Evolutionary conservation across 2,329 filamentous ascomycete species (phyloP), one percentile per base, ranked within the genome.

Genomic region (Xylogone sp.): DNA sequence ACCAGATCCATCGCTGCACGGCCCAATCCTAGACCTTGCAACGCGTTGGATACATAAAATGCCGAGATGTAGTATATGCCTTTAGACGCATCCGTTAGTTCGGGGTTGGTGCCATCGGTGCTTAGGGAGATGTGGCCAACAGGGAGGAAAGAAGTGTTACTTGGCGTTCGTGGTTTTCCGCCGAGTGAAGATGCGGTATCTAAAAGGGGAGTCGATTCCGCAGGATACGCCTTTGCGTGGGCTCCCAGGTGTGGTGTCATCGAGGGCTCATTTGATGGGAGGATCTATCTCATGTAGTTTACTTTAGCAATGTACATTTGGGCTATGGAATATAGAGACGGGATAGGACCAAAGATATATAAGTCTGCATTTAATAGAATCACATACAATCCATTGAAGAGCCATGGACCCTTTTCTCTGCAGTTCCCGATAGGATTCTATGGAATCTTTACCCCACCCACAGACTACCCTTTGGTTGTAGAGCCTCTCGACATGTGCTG

Each of bases 401-500:
- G 47, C 48, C 10, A 55, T 53, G 7, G 51, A 42, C 10, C 58
- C 59, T 10, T 50, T 34, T 45, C 53, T 49, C 27, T 62, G 60
- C 20, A 34, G n/a, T 21, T 47, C 29, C 7, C 46, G 50, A 56
- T 55, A 62, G 42, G 39, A 29, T 22, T 54, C 50, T 22, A 76
- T 66, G 42, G 65, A 56, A 2, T 72, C 64, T 7, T 56, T 52
- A 21, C 69, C 65, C 73, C 73, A 76, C 8, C 71, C 70, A 52
- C 73, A 77, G 1, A 70, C 69, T 7, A 74, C 54, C 10, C 74
- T 68, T 59, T 76, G 74, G 21, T 70, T 62, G 34, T 67, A 63
- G 63, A 76, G 61, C 19, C 73, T 64, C 51, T 68, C 53, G 42
- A 65, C 59, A 43, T 77, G 73, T 8, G 59, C 58, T 7, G 65